Evolutionary conservation across 2,329 filamentous ascomycete species (phyloP).

Genomic region (Curvularia hawaiiensis): DNA sequence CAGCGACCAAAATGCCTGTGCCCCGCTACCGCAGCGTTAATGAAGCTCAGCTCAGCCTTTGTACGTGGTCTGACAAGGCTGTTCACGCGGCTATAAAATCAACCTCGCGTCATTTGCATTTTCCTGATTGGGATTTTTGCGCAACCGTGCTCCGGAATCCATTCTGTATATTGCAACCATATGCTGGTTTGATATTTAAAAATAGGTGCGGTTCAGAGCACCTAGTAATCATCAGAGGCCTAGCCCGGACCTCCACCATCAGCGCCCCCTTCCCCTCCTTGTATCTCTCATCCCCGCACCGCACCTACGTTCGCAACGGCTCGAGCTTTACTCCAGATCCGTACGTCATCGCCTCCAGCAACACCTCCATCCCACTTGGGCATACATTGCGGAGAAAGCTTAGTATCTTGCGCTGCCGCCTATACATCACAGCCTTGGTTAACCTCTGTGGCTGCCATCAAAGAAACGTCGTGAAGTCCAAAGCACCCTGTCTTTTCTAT

Average conservation of each 20-base stretch:
- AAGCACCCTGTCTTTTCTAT: not conserved
- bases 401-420: not conserved
- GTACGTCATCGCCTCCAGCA: not conserved
- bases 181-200: not conserved
- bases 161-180: not conserved
- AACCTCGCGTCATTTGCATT: not conserved
- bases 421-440: not conserved
- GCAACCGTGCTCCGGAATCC: not conserved
- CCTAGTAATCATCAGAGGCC: not conserved
- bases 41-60: slow-evolving; percentile 14
- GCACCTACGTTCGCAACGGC: not conserved
- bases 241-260: not conserved
- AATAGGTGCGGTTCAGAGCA: not conserved
- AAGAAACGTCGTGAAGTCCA: not conserved
- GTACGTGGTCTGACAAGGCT: not conserved
- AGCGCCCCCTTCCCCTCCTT: not conserved
- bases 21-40: slow-evolving; percentile 13
- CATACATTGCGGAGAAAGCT: not conserved
- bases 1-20: slow-evolving; percentile 14
- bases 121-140: not conserved
- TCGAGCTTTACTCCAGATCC: not conserved
- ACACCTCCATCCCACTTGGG: not conserved
- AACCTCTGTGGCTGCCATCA: not conserved
- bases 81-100: not conserved
- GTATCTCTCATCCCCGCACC: not conserved